Evolutionary conservation across 2,329 filamentous ascomycete species (phyloP).

Genomic region (Paecilomyces variotii): DNA sequence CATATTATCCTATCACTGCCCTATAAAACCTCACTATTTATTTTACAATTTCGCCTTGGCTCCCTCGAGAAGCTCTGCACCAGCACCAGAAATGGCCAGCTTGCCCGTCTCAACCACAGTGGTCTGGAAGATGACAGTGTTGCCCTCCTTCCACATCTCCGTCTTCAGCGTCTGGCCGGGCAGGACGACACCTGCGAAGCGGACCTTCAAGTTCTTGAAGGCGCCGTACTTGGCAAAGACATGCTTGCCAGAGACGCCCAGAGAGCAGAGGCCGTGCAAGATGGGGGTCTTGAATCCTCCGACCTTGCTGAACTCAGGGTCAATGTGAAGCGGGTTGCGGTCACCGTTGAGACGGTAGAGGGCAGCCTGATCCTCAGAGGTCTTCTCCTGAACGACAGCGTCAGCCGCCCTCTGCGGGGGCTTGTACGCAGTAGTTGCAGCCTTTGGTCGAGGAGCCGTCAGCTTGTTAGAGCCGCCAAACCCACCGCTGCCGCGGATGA

Average conservation of each 20-base stretch:
- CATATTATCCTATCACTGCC: neutral
- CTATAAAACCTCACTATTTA: neutral
- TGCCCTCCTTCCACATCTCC: constrained; percentile 88
- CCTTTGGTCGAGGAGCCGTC: constrained; percentile 62
- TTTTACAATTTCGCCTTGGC: constrained; percentile 45
- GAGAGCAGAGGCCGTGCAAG: constrained; percentile 91
- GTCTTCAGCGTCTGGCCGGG: constrained; percentile 85
- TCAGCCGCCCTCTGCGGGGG: constrained; percentile 72
- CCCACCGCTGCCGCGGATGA: constrained; percentile 83
- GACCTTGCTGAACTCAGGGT: constrained; percentile 87
- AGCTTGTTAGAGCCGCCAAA: constrained; percentile 75
- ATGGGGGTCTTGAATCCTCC: constrained; percentile 94
- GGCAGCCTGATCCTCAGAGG: constrained; percentile 82
- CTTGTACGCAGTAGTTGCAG: constrained; percentile 69
- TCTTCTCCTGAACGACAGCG: constrained; percentile 74
- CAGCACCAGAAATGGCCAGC: constrained; percentile 72
- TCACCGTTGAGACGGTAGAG: constrained; percentile 91
- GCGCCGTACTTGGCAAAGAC: constrained; percentile 75
- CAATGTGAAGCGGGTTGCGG: constrained; percentile 92
- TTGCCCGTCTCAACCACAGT: constrained; percentile 92
- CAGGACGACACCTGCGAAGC: constrained; percentile 77
- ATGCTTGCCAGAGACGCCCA: constrained; percentile 86
- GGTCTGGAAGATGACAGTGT: constrained; percentile 72
- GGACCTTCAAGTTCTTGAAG: constrained; percentile 86
- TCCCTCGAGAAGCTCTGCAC: constrained; percentile 60